A percentile compares a stretch with the other conserved stretches of the same genome.
Conservation (phyloP, 108 stramenopile species). For the Nitzschia inconspicua region DNA sequence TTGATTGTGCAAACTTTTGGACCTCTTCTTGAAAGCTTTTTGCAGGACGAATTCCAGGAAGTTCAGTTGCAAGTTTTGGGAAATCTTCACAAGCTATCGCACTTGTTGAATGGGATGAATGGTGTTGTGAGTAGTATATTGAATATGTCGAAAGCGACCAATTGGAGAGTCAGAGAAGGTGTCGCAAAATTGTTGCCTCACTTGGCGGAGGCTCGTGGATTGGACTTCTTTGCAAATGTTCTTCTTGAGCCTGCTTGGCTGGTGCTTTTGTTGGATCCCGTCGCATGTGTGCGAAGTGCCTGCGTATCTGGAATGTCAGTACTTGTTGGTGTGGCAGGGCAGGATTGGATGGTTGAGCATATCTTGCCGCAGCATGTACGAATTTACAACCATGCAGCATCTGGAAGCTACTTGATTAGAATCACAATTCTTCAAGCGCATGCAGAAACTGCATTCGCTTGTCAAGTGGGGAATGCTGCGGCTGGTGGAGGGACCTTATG, state of each 20-base stretch:
- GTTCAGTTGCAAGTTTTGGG: slow-evolving; percentile 86
- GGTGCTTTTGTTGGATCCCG: slow-evolving; percentile 75
- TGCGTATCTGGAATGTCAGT: slow-evolving; percentile 72
- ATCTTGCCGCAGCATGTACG: slow-evolving; percentile 63
- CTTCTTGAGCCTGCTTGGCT: slow-evolving; percentile 82
- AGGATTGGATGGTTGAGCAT: slow-evolving; percentile 69
- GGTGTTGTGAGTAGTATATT: slow-evolving; percentile 75
- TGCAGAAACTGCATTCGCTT: slow-evolving; percentile 44
- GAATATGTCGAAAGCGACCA: slow-evolving; percentile 79
- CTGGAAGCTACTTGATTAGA: slow-evolving; percentile 69
- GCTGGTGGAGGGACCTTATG: slow-evolving; percentile 34
- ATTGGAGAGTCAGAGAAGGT: slow-evolving; percentile 85
- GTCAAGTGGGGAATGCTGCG: slow-evolving; percentile 26
- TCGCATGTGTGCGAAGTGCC: slow-evolving; percentile 71
- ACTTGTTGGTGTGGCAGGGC: slow-evolving; percentile 71
- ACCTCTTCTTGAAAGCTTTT: slow-evolving; percentile 75
- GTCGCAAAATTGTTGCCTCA: slow-evolving; percentile 74
- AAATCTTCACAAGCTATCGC: slow-evolving; percentile 76
- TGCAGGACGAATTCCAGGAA: slow-evolving; percentile 89
- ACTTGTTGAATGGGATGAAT: slow-evolving; percentile 75
- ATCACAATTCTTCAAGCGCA: slow-evolving; percentile 77
- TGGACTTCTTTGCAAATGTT: slow-evolving; percentile 71
- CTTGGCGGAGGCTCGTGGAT: slow-evolving; percentile 79
- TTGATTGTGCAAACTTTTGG: slow-evolving; percentile 77
- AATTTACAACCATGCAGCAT: slow-evolving; percentile 68